Percentiles rank a stretch among this genome's conserved stretches.
Evolutionary conservation across 257 asterid species (phyloP).

Genomic region (Nicotiana tabacum): DNA sequence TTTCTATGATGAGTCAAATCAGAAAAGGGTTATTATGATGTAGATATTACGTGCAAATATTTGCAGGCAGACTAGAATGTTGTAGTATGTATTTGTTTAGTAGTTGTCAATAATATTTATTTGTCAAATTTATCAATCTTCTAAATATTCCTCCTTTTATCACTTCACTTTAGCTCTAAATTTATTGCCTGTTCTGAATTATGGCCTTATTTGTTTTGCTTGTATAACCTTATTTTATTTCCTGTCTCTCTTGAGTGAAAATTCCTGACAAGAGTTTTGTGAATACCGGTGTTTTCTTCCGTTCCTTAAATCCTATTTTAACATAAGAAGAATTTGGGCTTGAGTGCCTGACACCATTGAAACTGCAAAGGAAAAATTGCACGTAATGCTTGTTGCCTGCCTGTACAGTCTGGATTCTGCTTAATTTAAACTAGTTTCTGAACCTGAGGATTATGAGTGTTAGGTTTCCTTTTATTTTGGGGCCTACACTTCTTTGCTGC

Average conservation of each 20-base stretch:
- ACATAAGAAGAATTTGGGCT: neutral
- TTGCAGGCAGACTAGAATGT: neutral
- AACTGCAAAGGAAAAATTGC: neutral
- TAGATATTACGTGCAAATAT: neutral
- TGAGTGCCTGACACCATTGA: neutral
- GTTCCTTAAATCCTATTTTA: neutral
- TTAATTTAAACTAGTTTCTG: neutral
- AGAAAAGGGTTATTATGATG: neutral
- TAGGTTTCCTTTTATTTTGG: neutral
- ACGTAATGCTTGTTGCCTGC: neutral
- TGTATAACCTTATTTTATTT: neutral
- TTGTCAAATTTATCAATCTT: neutral
- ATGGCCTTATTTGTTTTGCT: neutral
- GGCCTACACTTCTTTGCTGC: conserved; percentile 1
- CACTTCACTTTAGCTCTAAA: neutral
- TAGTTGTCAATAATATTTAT: neutral
- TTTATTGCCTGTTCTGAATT: neutral
- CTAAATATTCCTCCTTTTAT: neutral
- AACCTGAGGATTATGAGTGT: neutral
- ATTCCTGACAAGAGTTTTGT: neutral
- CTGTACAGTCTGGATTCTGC: neutral
- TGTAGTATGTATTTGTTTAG: neutral
- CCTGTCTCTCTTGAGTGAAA: neutral
- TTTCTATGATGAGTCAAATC: neutral
- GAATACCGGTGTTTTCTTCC: neutral